Conservation (phyloP, 306 rosid genomes). For the Quercus ilex region DNA sequence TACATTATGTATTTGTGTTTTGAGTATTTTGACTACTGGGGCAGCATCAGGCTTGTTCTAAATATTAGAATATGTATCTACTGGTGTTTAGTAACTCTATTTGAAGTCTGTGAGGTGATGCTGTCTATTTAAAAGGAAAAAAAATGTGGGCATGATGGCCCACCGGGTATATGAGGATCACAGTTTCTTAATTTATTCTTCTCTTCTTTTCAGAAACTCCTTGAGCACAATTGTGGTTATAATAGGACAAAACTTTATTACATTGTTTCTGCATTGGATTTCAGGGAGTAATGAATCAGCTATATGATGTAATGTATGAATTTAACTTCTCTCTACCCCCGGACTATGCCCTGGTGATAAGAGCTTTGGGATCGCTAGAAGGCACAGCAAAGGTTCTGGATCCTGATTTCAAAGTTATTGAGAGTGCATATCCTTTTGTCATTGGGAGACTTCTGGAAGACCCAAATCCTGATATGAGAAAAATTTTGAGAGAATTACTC, state of each 20-base stretch:
- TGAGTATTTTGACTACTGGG: not conserved
- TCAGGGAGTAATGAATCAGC: slow-evolving; percentile 91
- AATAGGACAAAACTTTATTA: slow-evolving; percentile 4
- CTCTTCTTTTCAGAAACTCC: slow-evolving; percentile 6
- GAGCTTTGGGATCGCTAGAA: slow-evolving; percentile 92
- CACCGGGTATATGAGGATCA: not conserved
- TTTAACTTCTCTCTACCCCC: slow-evolving; percentile 93
- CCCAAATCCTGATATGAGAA: slow-evolving; percentile 97
- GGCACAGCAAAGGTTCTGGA: slow-evolving; percentile 96
- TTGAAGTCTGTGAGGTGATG: not conserved
- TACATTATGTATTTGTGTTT: not conserved
- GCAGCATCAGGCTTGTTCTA: not conserved
- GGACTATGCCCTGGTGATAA: slow-evolving; percentile 91
- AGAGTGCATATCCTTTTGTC: slow-evolving; percentile 93
- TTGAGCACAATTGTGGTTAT: not conserved
- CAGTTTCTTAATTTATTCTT: not conserved
- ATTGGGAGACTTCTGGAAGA: slow-evolving; percentile 91
- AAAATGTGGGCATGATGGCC: not conserved
- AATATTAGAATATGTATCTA: not conserved
- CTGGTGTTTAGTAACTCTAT: not conserved
- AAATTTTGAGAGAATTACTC: slow-evolving; percentile 84
- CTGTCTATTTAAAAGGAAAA: too few relatives aligned
- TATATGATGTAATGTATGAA: slow-evolving; percentile 80
- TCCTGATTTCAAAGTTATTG: slow-evolving; percentile 86
- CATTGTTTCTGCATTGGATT: slow-evolving; percentile 36